These are phyloP conservation scores for Debaryomyces coudertii DNA, from an alignment of 1,139 yeast species.

Conservation along the genomic window DNA sequence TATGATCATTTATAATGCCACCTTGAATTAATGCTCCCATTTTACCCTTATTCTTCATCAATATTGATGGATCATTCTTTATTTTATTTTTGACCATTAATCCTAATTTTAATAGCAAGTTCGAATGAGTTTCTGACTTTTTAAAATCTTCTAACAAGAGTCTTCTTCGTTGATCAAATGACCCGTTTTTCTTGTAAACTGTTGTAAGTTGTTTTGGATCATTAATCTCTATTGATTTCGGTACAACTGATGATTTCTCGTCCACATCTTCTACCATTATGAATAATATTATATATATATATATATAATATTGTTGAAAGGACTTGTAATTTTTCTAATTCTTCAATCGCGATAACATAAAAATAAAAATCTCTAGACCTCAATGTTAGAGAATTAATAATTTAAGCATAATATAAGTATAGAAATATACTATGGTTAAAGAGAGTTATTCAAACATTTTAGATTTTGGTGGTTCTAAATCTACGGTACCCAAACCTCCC, in stretches of 20 bases:
- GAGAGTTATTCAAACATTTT: constrained; percentile 15
- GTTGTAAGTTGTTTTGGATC: constrained; percentile 47
- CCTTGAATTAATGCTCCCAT: constrained; percentile 59
- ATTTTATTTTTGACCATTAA: constrained; percentile 51
- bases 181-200: constrained; percentile 53
- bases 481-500: constrained; percentile 4
- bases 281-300: neutral
- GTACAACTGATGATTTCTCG: neutral
- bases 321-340: neutral
- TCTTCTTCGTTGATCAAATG: constrained; percentile 52
- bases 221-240: constrained; percentile 13
- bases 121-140: constrained; percentile 45
- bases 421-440: constrained; percentile 8
- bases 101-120: constrained; percentile 44
- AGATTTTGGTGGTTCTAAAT: constrained; percentile 16
- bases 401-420: neutral
- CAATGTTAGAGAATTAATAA: neutral
- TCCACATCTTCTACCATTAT: neutral
- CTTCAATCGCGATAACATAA: constrained; percentile 1
- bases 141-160: constrained; percentile 48
- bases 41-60: constrained; percentile 54
- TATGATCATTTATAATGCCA: constrained; percentile 38
- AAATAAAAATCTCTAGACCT: neutral
- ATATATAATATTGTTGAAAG: neutral
- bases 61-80: constrained; percentile 50